Percentiles rank a stretch among this genome's conserved stretches.
phyloP scores from a whole-genome alignment of 495 filamentous ascomycete species.

The Penicillium dipodomyicola region DNA sequence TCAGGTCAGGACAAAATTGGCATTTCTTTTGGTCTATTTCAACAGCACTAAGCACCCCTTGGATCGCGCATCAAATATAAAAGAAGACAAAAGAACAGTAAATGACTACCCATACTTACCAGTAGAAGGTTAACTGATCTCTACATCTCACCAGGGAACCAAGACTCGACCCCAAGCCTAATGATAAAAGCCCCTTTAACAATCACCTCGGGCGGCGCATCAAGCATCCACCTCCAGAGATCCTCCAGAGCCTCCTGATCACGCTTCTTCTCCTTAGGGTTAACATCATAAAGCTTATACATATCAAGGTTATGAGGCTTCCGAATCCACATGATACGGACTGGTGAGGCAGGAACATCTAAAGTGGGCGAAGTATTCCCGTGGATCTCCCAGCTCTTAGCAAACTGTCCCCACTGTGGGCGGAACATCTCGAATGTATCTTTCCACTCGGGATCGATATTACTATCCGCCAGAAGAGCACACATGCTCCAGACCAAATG shows the following conservation, averaged over 20 bases:
- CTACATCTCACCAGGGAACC: neutral
- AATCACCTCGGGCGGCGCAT: neutral
- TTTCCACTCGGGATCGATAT: neutral
- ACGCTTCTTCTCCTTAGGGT: neutral
- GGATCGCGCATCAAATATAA: neutral
- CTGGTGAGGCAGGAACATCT: neutral
- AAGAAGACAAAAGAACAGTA: too few relatives aligned
- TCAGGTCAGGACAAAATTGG: neutral
- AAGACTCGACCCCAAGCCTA: conserved; percentile 2
- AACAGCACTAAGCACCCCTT: neutral
- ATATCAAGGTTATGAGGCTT: neutral
- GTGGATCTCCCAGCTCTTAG: neutral
- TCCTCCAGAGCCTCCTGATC: neutral
- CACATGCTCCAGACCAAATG: conserved; percentile 8
- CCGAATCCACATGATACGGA: neutral
- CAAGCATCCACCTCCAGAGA: conserved; percentile 1
- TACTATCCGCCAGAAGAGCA: neutral
- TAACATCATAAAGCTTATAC: neutral
- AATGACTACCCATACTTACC: neutral
- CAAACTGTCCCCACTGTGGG: neutral
- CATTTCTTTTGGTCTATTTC: neutral
- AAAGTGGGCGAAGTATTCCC: neutral
- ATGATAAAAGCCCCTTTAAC: neutral
- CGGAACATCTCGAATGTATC: neutral
- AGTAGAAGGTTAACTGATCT: neutral